A percentile compares a stretch with the other conserved stretches of the same genome.
phyloP scores from a whole-genome alignment of 2,329 filamentous ascomycete genomes.

The Talaromyces funiculosus region DNA sequence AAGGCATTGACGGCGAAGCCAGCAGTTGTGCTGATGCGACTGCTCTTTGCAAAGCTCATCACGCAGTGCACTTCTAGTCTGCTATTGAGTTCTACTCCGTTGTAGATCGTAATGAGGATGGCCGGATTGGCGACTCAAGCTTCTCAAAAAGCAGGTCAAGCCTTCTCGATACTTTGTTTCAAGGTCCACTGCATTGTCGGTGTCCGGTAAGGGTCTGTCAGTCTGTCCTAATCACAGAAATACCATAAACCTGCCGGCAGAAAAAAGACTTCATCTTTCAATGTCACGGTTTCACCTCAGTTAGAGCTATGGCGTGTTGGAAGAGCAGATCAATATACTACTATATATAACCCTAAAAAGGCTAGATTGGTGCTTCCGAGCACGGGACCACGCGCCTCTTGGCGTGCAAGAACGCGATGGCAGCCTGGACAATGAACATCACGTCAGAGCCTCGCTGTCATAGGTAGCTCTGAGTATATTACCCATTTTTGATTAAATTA shows the following conservation, averaged over 20 bases:
- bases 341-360: neutral
- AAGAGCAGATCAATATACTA: neutral
- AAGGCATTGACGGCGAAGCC: neutral
- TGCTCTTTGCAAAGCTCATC: neutral
- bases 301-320: neutral
- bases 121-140: neutral
- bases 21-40: neutral
- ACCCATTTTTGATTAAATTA: neutral
- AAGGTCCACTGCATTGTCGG: neutral
- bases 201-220: neutral
- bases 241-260: too few relatives aligned
- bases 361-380: conserved; percentile 5
- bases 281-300: too few relatives aligned
- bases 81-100: neutral
- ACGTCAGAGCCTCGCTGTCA: neutral
- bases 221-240: neutral
- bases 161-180: neutral
- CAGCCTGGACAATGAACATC: neutral
- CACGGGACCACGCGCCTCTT: conserved; percentile 13
- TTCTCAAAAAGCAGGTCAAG: neutral
- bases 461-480: neutral
- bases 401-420: conserved; percentile 3
- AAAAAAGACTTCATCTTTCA: too few relatives aligned
- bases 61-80: neutral
- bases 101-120: neutral